Percentiles rank a stretch among this genome's conserved stretches.
Conservation (phyloP, 306 rosid genomes). For the Herpetospermum pedunculosum region DNA sequence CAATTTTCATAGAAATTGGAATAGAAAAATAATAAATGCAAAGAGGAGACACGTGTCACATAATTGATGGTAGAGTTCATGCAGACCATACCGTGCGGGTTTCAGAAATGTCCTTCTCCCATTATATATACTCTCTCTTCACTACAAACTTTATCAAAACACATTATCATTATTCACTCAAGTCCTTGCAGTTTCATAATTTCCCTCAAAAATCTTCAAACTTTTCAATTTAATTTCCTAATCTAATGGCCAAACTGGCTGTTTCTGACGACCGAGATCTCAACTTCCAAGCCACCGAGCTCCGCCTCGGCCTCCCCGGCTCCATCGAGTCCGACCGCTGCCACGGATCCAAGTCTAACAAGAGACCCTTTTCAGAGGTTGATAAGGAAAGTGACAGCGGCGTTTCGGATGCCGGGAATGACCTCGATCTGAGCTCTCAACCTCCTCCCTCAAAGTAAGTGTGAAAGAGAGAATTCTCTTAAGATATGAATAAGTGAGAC, state of each 20-base stretch:
- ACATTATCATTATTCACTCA: background rate
- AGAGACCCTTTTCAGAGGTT: background rate
- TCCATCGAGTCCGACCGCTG: background rate
- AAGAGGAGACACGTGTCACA: background rate
- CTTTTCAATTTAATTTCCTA: background rate
- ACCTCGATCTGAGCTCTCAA: background rate
- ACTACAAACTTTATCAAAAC: background rate
- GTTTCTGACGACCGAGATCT: background rate
- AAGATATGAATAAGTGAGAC: no score
- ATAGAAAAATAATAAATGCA: background rate
- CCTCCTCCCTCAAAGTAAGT: slow-evolving; percentile 51
- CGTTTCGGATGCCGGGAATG: slow-evolving; percentile 9
- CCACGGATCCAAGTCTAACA: background rate
- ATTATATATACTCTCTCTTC: background rate
- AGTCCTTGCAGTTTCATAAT: background rate
- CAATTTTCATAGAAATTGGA: no score
- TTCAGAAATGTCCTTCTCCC: background rate
- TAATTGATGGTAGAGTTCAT: background rate
- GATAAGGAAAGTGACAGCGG: background rate
- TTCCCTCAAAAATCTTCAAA: background rate
- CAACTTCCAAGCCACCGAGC: slow-evolving; percentile 9
- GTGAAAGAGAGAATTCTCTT: background rate
- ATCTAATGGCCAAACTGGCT: background rate
- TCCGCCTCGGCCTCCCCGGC: slow-evolving; percentile 6
- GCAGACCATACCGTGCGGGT: slow-evolving; percentile 5